Percentiles rank a stretch among this genome's conserved stretches.
phyloP scores from a whole-genome alignment of 1,139 yeast genomes.

The Pichia sp. region DNA sequence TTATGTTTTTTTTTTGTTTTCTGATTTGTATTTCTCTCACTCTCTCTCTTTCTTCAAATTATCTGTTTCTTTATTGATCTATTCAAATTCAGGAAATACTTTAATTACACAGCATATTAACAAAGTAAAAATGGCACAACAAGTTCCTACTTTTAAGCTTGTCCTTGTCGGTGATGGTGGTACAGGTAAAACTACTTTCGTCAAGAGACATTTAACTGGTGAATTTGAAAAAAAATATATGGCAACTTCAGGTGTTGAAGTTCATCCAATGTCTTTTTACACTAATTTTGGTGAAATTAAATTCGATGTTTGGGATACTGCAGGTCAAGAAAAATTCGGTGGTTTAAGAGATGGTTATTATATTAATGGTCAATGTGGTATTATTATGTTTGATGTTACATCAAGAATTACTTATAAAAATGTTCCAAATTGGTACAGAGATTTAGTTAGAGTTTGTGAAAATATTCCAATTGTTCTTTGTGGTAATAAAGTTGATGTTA shows the following conservation, averaged over 20 bases:
- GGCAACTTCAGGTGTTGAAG: constrained; percentile 99
- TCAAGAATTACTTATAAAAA: constrained; percentile 99
- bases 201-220: constrained; percentile 99
- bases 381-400: constrained; percentile 99
- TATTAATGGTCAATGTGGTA: constrained; percentile 99
- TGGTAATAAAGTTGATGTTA: constrained; percentile 99
- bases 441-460: constrained; percentile 98
- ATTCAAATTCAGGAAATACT: too few relatives aligned
- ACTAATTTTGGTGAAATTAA: constrained; percentile 98
- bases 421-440: constrained; percentile 99
- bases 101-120: background rate
- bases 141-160: constrained; percentile 96
- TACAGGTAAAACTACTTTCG: constrained; percentile 99
- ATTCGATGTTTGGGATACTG: constrained; percentile 99
- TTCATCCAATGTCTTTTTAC: constrained; percentile 96
- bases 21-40: too few relatives aligned
- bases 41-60: background rate
- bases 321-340: constrained; percentile 99
- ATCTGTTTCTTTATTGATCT: too few relatives aligned
- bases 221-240: constrained; percentile 98
- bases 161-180: constrained; percentile 99
- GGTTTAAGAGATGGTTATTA: constrained; percentile 99
- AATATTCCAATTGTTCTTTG: constrained; percentile 98
- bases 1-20: too few relatives aligned
- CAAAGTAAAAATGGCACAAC: constrained; percentile 41